Base-by-base conservation (phyloP, 768 basidiomycete species). In the Pleurotus ostreatus region DNA sequence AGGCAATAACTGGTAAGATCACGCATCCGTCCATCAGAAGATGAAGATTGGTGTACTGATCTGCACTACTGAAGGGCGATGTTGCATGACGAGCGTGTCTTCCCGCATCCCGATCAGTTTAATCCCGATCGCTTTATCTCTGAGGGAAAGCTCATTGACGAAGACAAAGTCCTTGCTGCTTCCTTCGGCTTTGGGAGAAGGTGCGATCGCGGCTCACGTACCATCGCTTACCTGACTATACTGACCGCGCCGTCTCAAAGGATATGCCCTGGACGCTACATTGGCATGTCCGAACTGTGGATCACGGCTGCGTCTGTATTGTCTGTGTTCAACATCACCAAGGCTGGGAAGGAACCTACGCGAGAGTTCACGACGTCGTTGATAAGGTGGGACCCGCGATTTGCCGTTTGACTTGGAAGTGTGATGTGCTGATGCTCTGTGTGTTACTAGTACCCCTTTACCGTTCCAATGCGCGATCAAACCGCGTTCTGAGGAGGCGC, bases 121-220 rank as follows among this genome's bases (percentile, higher is more conserved):
- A 54, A 60, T 7, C 73, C 73, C 5, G 73, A 70, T 22, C 63
- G 73, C 2, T 74, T 70, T 56, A 48, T 65, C 34, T 45, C 55
- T 47, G 47, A 48, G n/a, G 47, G 47, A 23, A 48, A 48, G 23
- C 16, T 48, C n/a, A 15, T 18, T 16, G 22, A 23, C 22, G 47
- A 48, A 23, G 15, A 16, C 22, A 48, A 48, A 13, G 47, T 18
- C 23, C 47, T 23, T 9, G 47, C 22, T 48, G 47, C 47, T n/a
- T n/a, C 22, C 15, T 48, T 48, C 47, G 47, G 47, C 6, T 48
- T 23, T 23, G 47, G 47, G 15, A n/a, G 47, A 23, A 48, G 47
- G 47, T 23, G 16, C 13, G 30, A 34, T 34, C 30, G 9, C 30
- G 30, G 30, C 6, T 9, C 30, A 34, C 30, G 8, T 34, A 9